A percentile compares a stretch with the other conserved stretches of the same genome.
These are phyloP conservation scores for Aspergillus pseudotamarii DNA, from an alignment of 2,329 filamentous ascomycete species.

Conservation along the genomic window DNA sequence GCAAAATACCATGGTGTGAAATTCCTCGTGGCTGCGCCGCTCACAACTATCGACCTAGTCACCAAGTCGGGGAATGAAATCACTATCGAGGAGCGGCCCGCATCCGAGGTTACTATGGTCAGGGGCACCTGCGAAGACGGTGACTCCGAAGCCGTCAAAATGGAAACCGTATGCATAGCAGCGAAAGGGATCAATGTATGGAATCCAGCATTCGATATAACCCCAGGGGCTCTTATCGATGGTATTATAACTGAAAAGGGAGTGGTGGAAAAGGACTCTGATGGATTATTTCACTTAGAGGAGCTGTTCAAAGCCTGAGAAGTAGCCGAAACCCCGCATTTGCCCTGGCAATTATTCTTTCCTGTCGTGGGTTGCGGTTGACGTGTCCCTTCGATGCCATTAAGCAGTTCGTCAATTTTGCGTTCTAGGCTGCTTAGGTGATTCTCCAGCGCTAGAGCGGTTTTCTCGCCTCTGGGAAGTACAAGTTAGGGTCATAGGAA, in stretches of 20 bases:
- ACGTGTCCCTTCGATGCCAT: slow-evolving; percentile 4
- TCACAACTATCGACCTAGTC: slow-evolving; percentile 86
- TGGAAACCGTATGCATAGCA: slow-evolving; percentile 76
- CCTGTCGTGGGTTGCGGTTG: not conserved
- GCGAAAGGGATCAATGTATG: slow-evolving; percentile 78
- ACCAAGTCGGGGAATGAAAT: slow-evolving; percentile 79
- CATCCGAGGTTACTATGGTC: slow-evolving; percentile 80
- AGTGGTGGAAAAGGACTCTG: slow-evolving; percentile 73
- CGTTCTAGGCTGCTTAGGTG: slow-evolving; percentile 57
- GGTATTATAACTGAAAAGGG: slow-evolving; percentile 92
- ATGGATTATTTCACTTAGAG: slow-evolving; percentile 68
- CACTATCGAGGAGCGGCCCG: slow-evolving; percentile 83
- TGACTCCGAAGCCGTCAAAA: slow-evolving; percentile 44
- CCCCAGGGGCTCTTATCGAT: slow-evolving; percentile 84
- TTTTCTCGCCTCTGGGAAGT: slow-evolving; percentile 53
- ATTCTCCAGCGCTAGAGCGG: slow-evolving; percentile 58
- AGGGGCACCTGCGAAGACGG: slow-evolving; percentile 72
- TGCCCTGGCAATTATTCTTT: not conserved
- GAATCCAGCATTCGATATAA: slow-evolving; percentile 98
- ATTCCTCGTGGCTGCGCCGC: slow-evolving; percentile 92
- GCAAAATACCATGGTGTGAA: slow-evolving; percentile 86
- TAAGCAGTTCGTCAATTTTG: slow-evolving; percentile 46
- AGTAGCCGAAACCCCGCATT: not conserved
- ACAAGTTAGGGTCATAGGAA: slow-evolving; percentile 3
- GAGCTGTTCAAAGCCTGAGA: slow-evolving; percentile 28